Evolutionary conservation across 176 grass and related monocot species (phyloP).

Genomic region (Musa troglodytarum): DNA sequence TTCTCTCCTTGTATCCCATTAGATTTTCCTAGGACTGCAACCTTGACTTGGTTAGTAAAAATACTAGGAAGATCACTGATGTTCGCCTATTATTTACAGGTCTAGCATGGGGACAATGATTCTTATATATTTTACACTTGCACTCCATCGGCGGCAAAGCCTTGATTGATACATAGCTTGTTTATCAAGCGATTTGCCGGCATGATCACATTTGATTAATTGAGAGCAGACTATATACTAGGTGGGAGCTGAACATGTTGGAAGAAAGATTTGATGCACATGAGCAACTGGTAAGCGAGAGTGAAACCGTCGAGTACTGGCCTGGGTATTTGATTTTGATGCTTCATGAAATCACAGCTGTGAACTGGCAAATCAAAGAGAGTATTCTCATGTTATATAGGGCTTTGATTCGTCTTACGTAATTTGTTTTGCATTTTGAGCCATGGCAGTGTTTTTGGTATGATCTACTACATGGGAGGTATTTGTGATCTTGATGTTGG

Average conservation of each 20-base stretch:
- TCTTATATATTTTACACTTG: constrained; percentile 95
- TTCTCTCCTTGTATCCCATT: too few relatives aligned
- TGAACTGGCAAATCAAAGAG: too few relatives aligned
- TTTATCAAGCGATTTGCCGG: not conserved
- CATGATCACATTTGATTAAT: not conserved
- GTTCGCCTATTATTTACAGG: constrained; percentile 18
- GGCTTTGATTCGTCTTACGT: too few relatives aligned
- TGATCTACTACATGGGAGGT: too few relatives aligned
- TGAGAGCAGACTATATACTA: not conserved
- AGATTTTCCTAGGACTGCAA: not conserved
- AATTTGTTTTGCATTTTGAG: too few relatives aligned
- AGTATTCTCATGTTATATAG: too few relatives aligned
- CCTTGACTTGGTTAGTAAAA: too few relatives aligned
- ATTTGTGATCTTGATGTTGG: too few relatives aligned
- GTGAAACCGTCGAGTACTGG: too few relatives aligned
- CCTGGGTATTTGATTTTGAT: too few relatives aligned
- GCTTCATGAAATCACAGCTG: too few relatives aligned
- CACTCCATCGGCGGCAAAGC: constrained; percentile 45
- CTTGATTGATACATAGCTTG: not conserved
- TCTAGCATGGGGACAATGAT: constrained; percentile 80
- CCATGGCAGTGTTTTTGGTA: too few relatives aligned
- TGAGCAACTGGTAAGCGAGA: not conserved
- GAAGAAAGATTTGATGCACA: not conserved
- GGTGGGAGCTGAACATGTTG: not conserved
- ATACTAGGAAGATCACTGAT: not conserved